A percentile compares a stretch with the other conserved stretches of the same genome.
Conservation (phyloP, 2,329 filamentous ascomycete species). For the Raffaelea albimanens region DNA sequence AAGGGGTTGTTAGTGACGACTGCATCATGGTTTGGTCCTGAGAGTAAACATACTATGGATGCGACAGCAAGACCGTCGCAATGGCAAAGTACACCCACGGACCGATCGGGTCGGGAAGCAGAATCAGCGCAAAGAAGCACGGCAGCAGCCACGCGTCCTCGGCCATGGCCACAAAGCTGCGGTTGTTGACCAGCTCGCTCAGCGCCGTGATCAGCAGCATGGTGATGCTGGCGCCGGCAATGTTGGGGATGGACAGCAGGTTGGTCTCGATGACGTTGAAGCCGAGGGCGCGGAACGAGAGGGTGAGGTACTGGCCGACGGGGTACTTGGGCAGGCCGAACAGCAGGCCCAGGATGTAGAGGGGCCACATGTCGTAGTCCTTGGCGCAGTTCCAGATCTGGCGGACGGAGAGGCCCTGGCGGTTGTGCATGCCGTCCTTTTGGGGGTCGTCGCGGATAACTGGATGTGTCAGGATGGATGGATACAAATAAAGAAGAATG, state of each 20-base stretch:
- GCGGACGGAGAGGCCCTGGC: constrained; percentile 33
- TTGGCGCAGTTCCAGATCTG: constrained; percentile 35
- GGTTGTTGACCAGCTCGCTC: constrained; percentile 30
- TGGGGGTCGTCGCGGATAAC: background rate
- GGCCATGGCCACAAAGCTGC: constrained; percentile 1
- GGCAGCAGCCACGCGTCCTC: background rate
- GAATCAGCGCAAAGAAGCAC: background rate
- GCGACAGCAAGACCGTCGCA: background rate
- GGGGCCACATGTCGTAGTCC: constrained; percentile 44
- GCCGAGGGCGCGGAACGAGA: constrained; percentile 1
- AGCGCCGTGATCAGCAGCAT: constrained; percentile 40
- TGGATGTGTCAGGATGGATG: background rate
- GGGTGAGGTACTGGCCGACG: constrained; percentile 7
- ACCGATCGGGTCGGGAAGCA: background rate
- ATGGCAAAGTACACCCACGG: background rate
- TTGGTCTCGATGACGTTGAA: constrained; percentile 41
- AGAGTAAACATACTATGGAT: background rate
- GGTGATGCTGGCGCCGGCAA: constrained; percentile 36
- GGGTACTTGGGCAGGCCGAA: constrained; percentile 38
- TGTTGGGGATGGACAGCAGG: constrained; percentile 39
- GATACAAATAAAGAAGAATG: too few relatives aligned
- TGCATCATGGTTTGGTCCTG: too few relatives aligned
- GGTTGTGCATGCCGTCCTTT: constrained; percentile 35
- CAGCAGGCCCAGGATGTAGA: constrained; percentile 13
- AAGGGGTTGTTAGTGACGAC: background rate